Conservation (phyloP, 148 eudicot genomes). For the Euryodendron excelsum region DNA sequence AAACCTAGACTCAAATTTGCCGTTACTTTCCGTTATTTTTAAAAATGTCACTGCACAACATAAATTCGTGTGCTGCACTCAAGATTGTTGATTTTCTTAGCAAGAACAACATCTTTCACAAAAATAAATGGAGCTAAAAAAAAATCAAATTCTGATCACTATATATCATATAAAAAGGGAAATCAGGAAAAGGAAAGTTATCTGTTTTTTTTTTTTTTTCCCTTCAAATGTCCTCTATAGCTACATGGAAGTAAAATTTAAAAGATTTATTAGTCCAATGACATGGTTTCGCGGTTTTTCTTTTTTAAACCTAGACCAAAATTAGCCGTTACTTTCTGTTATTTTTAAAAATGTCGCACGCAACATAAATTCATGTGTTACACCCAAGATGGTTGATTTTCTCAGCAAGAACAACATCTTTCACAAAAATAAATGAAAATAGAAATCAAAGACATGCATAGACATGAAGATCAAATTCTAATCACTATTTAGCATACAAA, state of each 20-base stretch:
- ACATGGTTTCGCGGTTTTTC: not conserved
- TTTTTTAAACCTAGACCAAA: not conserved
- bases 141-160: too few species aligned
- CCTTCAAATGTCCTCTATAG: too few species aligned
- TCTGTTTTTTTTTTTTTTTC: not conserved
- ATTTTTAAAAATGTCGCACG: not conserved
- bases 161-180: too few species aligned
- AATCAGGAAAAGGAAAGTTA: not conserved
- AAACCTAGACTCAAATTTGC: not conserved
- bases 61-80: not conserved
- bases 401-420: not conserved
- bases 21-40: not conserved
- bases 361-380: not conserved
- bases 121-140: not conserved
- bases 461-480: too few species aligned
- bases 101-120: not conserved
- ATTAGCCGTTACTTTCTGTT: not conserved
- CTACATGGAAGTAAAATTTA: not conserved
- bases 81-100: not conserved
- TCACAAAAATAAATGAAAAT: not conserved
- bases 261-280: not conserved
- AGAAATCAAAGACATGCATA: not conserved
- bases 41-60: not conserved
- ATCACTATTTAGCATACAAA: too few species aligned
- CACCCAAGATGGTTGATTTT: not conserved